These are phyloP conservation scores for Apiotrichum sp. DNA, from an alignment of 1,284 basidiomycete species.

Conservation along the genomic window DNA sequence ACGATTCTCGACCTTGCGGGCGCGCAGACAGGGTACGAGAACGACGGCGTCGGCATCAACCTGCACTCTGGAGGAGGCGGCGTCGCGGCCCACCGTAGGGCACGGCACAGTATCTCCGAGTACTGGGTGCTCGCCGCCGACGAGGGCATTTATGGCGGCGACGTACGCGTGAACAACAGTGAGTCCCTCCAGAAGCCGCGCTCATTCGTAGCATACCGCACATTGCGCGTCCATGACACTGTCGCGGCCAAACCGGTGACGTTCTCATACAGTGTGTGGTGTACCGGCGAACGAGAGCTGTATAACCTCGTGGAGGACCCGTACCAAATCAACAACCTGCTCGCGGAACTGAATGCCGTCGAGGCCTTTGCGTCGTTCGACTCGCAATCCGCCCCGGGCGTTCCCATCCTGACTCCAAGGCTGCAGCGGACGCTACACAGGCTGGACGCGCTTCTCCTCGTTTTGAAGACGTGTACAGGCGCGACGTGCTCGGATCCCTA, in stretches of 20 bases:
- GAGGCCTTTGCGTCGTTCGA: constrained; percentile 18
- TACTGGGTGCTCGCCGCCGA: constrained; percentile 33
- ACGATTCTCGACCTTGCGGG: constrained; percentile 39
- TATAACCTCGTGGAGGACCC: constrained; percentile 34
- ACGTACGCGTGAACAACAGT: constrained; percentile 22
- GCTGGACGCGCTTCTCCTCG: constrained; percentile 36
- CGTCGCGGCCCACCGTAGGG: constrained; percentile 4
- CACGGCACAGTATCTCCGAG: constrained; percentile 27
- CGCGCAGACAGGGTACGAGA: constrained; percentile 26
- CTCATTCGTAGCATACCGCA: constrained; percentile 26
- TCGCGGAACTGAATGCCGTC: constrained; percentile 17
- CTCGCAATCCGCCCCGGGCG: neutral
- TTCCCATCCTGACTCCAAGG: neutral
- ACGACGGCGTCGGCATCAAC: constrained; percentile 33
- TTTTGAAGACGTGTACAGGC: constrained; percentile 37
- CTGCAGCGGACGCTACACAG: constrained; percentile 19
- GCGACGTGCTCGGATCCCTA: constrained; percentile 28
- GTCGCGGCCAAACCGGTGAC: constrained; percentile 5
- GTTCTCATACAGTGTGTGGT: constrained; percentile 38
- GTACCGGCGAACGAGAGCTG: constrained; percentile 41
- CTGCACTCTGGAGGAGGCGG: constrained; percentile 11
- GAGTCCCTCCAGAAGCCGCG: neutral
- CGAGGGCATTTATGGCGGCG: constrained; percentile 29
- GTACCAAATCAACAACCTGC: constrained; percentile 32
- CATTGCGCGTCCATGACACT: constrained; percentile 29